Evolutionary conservation across 257 asterid genomes (phyloP), one percentile per base, ranked within the genome.

Genomic region (Misopates orontium): DNA sequence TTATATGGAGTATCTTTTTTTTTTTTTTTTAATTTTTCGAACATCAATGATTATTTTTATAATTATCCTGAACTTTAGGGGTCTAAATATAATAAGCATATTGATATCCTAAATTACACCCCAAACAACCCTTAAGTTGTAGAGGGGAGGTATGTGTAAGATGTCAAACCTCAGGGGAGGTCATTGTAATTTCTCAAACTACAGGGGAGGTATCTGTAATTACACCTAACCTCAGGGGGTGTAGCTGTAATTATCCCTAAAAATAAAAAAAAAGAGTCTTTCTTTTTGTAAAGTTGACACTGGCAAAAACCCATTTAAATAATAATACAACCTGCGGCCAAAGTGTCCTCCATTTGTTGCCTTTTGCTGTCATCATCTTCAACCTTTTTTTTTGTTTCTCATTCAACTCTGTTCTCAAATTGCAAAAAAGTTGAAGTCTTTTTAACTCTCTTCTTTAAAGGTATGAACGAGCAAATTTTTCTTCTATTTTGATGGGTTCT

Each of bases 401-500:
- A 64, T n/a, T n/a, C n/a, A 45, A 68, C 14, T 4, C 22, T 15
- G 8, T n/a, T 19, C 16, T 17, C 5, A 28, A 10, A 25, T 13
- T 57, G 25, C 14, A 21, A 8, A 21, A 65, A 25, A 25, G 20
- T 10, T 12, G 16, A 9, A 5, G 11, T 9, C 42, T 36, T 36
- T 36, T 36, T n/a, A 1, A 5, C 19, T 56, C 21, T 31, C 44
- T 2, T 48, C 24, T 23, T 17, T 2, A 32, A 32, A 54, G 24
- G 67, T 10, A 36, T 75, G 82, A 66, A 58, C 56, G 47, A 41
- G 23, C 56, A 25, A 61, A 68, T 21, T 23, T 15, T 23, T 40
- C 23, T 23, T 40, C 20, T 68, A 24, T 74, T 77, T 79, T 80
- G 84, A 86, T 86, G 96, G 89, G 85, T 70, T 78, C 78, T 56